Percentiles rank a stretch among this genome's conserved stretches.
These are phyloP conservation scores for Thinopyrum elongatum DNA, from an alignment of 176 grass and related monocot genomes.

Conservation along the genomic window DNA sequence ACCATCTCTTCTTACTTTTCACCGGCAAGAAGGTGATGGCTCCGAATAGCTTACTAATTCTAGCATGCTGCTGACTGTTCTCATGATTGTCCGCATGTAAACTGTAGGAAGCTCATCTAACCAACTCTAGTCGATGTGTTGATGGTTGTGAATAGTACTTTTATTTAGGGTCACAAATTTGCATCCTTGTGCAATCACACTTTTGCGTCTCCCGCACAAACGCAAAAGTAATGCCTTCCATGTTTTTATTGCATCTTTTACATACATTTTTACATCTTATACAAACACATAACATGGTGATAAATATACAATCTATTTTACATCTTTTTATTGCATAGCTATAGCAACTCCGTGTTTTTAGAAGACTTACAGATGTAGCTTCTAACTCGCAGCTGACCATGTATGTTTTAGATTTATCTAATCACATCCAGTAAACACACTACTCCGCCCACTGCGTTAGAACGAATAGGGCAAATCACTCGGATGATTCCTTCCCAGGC, in stretches of 20 bases:
- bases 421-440: neutral
- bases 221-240: too few relatives aligned
- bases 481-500: neutral
- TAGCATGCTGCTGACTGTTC: neutral
- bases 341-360: neutral
- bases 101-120: neutral
- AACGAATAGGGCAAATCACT: neutral
- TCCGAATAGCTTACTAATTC: neutral
- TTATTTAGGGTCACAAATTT: neutral
- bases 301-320: neutral
- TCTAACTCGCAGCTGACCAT: neutral
- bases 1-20: slow-evolving; percentile 78
- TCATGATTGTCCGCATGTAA: neutral
- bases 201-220: too few relatives aligned
- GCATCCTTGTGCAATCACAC: too few relatives aligned
- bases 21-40: slow-evolving; percentile 29
- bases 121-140: neutral
- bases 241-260: too few relatives aligned
- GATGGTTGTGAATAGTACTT: neutral
- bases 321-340: neutral
- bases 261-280: too few relatives aligned
- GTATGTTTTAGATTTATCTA: neutral
- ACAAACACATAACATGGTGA: neutral
- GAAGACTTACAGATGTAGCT: neutral
- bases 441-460: neutral